Evolutionary conservation across 2,329 filamentous ascomycete genomes (phyloP).

Genomic region (Emmonsiellopsis sp.): DNA sequence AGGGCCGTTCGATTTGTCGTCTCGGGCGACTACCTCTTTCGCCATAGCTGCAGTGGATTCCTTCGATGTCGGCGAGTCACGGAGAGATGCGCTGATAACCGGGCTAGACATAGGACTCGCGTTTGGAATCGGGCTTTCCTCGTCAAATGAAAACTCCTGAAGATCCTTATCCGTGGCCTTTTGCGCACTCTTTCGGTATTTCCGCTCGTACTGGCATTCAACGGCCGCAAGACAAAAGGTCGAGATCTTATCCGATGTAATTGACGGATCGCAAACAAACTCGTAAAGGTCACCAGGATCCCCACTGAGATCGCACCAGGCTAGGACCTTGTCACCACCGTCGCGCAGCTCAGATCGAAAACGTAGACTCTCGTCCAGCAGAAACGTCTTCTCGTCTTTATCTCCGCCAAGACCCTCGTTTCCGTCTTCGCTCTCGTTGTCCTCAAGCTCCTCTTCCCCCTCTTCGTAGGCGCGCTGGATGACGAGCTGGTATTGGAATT

Average conservation of each 20-base stretch:
- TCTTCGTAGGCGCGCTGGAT: conserved; percentile 95
- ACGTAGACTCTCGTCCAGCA: conserved; percentile 85
- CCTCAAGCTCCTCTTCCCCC: conserved; percentile 86
- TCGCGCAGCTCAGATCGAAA: conserved; percentile 77
- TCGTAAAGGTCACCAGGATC: conserved; percentile 95
- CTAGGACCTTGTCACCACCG: conserved; percentile 74
- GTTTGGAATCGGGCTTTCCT: conserved; percentile 51
- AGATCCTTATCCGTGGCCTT: conserved; percentile 76
- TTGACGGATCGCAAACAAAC: conserved; percentile 80
- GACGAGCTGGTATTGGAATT: conserved; percentile 95
- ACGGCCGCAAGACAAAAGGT: conserved; percentile 75
- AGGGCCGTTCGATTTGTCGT: conserved; percentile 35
- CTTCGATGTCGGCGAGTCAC: conserved; percentile 26
- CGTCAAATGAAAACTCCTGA: conserved; percentile 67
- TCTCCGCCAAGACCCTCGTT: conserved; percentile 65
- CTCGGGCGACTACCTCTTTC: conserved; percentile 30
- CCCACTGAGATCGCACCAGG: conserved; percentile 90
- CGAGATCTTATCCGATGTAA: conserved; percentile 60
- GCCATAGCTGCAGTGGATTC: conserved; percentile 38
- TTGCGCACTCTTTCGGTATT: conserved; percentile 71
- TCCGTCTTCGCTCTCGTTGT: conserved; percentile 78
- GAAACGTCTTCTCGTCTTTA: conserved; percentile 93
- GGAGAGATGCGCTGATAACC: conserved; percentile 22
- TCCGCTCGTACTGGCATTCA: conserved; percentile 96
- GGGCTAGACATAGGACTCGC: conserved; percentile 50